Conservation (phyloP, 805 yeast species). For the Candida nitratophila region DNA sequence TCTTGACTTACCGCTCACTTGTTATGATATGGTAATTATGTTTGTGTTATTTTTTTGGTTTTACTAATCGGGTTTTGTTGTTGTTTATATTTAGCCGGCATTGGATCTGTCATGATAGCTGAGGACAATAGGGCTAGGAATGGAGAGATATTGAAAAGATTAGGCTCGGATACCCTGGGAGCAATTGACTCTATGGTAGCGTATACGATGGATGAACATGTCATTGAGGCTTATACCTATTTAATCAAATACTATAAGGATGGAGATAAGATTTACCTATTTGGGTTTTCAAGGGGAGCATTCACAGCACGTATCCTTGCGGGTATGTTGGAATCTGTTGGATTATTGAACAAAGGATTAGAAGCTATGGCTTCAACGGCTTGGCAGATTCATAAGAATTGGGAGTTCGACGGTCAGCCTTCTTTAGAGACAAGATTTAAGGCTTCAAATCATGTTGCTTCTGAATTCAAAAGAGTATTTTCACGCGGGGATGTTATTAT, state of each 20-base stretch:
- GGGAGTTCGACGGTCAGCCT: conserved; percentile 60
- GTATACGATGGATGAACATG: conserved; percentile 46
- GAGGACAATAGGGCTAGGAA: conserved; percentile 24
- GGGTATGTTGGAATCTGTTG: conserved; percentile 62
- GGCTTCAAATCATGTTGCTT: conserved; percentile 37
- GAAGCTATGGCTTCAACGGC: conserved; percentile 53
- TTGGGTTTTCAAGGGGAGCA: conserved; percentile 62
- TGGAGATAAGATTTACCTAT: conserved; percentile 47
- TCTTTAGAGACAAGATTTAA: conserved; percentile 22
- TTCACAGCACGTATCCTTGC: conserved; percentile 57
- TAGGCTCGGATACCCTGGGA: conserved; percentile 28
- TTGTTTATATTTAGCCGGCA: conserved; percentile 47
- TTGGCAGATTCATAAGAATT: conserved; percentile 53
- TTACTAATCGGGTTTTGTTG: too few species aligned
- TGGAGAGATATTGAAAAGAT: conserved; percentile 11
- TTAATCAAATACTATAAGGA: conserved; percentile 39
- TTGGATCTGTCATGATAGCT: conserved; percentile 45
- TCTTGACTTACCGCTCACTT: too few species aligned
- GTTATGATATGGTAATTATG: too few species aligned
- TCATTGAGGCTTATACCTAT: conserved; percentile 48
- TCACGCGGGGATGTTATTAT: conserved; percentile 37
- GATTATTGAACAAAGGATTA: conserved; percentile 46
- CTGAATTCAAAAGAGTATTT: conserved; percentile 50
- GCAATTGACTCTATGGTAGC: conserved; percentile 34
- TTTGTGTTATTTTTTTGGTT: too few species aligned